Evolutionary conservation across 805 yeast species (phyloP).

Genomic region (Saccharomycopsis sp.): DNA sequence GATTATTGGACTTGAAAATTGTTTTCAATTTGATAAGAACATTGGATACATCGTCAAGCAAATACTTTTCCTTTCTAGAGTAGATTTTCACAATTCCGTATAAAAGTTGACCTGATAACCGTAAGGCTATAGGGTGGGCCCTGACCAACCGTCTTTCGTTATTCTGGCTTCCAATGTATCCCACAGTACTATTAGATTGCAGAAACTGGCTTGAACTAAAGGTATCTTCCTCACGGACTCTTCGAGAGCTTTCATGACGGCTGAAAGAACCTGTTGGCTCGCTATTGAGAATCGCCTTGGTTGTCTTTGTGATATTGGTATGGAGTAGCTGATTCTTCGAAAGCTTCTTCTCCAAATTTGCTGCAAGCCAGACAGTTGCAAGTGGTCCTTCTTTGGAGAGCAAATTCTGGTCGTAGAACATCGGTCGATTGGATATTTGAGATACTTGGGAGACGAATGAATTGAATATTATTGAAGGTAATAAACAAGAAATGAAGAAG

Average conservation of each 20-base stretch:
- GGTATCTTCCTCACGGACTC: constrained; percentile 15
- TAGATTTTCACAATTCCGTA: constrained; percentile 85
- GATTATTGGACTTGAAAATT: constrained; percentile 43
- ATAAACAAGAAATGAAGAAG: neutral
- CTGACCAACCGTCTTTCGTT: constrained; percentile 19
- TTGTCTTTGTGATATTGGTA: constrained; percentile 63
- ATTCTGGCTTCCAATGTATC: neutral
- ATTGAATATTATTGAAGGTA: too few species aligned
- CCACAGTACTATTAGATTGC: neutral
- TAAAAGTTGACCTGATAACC: constrained; percentile 79
- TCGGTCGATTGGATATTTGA: too few species aligned
- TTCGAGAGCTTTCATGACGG: neutral
- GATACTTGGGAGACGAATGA: too few species aligned
- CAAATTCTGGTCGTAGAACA: constrained; percentile 47
- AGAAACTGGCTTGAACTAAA: neutral
- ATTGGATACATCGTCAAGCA: constrained; percentile 78
- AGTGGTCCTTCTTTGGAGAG: constrained; percentile 73
- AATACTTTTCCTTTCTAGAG: constrained; percentile 74
- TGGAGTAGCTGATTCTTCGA: constrained; percentile 65
- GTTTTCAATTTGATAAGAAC: constrained; percentile 65
- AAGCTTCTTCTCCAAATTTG: constrained; percentile 74
- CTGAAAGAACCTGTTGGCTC: constrained; percentile 19
- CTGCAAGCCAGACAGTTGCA: constrained; percentile 90
- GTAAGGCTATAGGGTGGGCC: constrained; percentile 60
- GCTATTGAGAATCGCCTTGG: constrained; percentile 50